phyloP scores from a whole-genome alignment of 371 early-diverging fungal genomes.

The Batkoa obscura region DNA sequence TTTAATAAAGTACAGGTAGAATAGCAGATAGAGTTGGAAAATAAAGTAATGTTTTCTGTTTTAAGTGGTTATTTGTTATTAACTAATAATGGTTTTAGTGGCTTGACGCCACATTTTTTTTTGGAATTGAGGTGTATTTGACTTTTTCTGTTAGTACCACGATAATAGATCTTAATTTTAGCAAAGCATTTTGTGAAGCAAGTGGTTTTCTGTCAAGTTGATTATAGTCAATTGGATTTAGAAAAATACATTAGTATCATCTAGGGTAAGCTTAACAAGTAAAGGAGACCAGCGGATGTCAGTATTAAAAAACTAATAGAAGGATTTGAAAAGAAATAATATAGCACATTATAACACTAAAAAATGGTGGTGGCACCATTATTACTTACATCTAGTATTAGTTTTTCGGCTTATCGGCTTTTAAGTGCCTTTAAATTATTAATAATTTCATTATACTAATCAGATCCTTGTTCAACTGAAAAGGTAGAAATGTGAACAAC shows the following conservation, averaged over 20 bases:
- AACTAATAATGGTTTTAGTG: neutral
- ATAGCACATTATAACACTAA: slow-evolving; percentile 15
- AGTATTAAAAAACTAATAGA: neutral
- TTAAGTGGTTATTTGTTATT: neutral
- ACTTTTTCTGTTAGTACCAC: neutral
- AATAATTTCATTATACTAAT: neutral
- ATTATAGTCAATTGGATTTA: neutral
- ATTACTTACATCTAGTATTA: slow-evolving; percentile 14
- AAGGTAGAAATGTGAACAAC: neutral
- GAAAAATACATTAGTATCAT: neutral
- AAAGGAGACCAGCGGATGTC: slow-evolving; percentile 1
- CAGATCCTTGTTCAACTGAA: neutral
- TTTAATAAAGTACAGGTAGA: slow-evolving; percentile 1
- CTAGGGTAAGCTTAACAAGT: neutral
- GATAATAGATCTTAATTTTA: neutral
- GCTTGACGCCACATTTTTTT: neutral
- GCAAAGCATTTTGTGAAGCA: neutral
- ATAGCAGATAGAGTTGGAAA: slow-evolving; percentile 1
- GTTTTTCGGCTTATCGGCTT: slow-evolving; percentile 8
- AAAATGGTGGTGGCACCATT: slow-evolving; percentile 16
- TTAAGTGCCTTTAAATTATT: slow-evolving; percentile 11
- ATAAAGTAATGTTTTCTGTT: neutral
- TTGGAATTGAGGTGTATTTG: neutral
- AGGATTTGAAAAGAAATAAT: slow-evolving; percentile 12
- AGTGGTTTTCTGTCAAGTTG: neutral